phyloP scores from a whole-genome alignment of 768 basidiomycete species.

The Rhodocollybia butyracea region DNA sequence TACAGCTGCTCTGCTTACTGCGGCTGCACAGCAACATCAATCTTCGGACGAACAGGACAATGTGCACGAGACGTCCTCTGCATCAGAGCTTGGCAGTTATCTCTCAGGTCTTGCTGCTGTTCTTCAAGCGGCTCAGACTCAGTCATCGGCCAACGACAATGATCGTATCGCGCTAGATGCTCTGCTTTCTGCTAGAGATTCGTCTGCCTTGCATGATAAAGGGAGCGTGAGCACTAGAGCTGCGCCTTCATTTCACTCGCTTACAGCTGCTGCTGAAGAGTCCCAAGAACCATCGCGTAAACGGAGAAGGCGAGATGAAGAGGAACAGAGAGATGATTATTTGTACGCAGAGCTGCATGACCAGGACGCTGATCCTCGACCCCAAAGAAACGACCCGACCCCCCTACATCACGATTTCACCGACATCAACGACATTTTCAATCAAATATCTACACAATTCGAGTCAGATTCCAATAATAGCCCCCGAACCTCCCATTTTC shows the following conservation, averaged over 20 bases:
- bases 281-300: constrained; percentile 27
- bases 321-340: constrained; percentile 25
- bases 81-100: constrained; percentile 47
- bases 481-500: not conserved
- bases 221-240: constrained; percentile 58
- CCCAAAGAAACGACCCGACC: constrained; percentile 11
- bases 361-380: not conserved
- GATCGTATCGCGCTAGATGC: constrained; percentile 33
- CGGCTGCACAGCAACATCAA: constrained; percentile 68
- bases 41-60: constrained; percentile 23
- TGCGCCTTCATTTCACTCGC: constrained; percentile 76
- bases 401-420: constrained; percentile 53
- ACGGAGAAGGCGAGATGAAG: constrained; percentile 31
- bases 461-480: constrained; percentile 26
- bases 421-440: constrained; percentile 75
- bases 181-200: constrained; percentile 40
- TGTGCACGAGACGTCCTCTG: constrained; percentile 12
- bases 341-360: not conserved
- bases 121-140: constrained; percentile 73
- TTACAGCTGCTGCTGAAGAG: constrained; percentile 57
- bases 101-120: constrained; percentile 73
- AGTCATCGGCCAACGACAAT: constrained; percentile 23
- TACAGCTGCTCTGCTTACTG: constrained; percentile 52
- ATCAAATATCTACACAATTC: constrained; percentile 62
- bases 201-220: constrained; percentile 40